Evolutionary conservation across 257 asterid species (phyloP), one percentile per base, ranked within the genome.

Genomic region (Nicotiana benthamiana): DNA sequence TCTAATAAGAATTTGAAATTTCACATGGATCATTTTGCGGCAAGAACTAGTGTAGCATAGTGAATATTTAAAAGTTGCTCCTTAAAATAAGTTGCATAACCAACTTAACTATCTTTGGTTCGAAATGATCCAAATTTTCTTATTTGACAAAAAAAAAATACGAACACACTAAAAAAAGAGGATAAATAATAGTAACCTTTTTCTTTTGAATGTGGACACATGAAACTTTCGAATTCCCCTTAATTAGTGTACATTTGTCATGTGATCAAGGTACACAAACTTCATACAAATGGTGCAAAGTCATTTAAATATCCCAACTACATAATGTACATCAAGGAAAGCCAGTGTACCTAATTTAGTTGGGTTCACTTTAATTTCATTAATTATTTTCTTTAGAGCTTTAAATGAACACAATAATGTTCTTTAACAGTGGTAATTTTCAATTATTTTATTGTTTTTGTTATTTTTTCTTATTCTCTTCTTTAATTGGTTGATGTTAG

Each of bases 341-440:
- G 22, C 36, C 59, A 72, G n/a, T 12, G 40, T 72, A 46, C 59
- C 32, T 20, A 70, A 43, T 72, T 72, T 72, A 30, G 43, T 72
- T 72, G 43, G 26, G 24, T 74, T 74, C 61, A 74, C 24, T 74
- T 74, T 74, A 74, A 48, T 74, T 74, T 48, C 78, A 24, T 48
- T 43, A 72, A 22, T 72, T 72, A 46, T 13, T 70, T 72, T 48
- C 24, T 32, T 48, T 46, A 4, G 61, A 72, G 60, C 61, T 72
- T 46, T 72, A 24, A 72, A 74, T 24, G 40, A 26, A 46, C 43
- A 24, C 43, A 74, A 15, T 46, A 72, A 72, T 43, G 36, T 72
- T 46, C 12, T 68, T 28, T 28, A 12, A 70, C 5, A 22, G 22
- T 11, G 22, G 6, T 43, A n/a, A 66, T 28, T 46, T 72, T 43